Evolutionary conservation across 352 stramenopile genomes (phyloP).

Genomic region (Phytophthora constricta): DNA sequence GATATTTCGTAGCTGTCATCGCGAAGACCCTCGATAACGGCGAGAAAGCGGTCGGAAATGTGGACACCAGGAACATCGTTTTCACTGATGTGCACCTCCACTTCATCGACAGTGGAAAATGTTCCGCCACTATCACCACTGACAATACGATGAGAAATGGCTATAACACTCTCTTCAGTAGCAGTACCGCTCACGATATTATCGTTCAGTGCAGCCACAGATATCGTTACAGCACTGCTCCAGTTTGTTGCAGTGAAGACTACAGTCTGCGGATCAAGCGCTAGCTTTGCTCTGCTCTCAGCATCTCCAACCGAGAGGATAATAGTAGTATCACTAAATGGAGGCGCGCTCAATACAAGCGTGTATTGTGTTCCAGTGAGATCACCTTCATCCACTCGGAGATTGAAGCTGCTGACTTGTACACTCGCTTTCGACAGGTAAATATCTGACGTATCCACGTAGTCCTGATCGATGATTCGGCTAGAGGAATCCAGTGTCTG

Average conservation of each 20-base stretch:
- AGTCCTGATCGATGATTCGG: conserved; percentile 60
- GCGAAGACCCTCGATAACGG: conserved; percentile 48
- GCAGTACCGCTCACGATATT: conserved; percentile 27
- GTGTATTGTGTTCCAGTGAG: conserved; percentile 38
- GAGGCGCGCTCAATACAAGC: conserved; percentile 52
- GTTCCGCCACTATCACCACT: conserved; percentile 39
- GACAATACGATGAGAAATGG: conserved; percentile 45
- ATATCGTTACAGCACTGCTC: conserved; percentile 36
- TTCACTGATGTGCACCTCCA: conserved; percentile 55
- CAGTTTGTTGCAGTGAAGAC: conserved; percentile 59
- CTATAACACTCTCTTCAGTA: conserved; percentile 18
- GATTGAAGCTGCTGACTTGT: conserved; percentile 35
- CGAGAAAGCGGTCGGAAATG: conserved; percentile 54
- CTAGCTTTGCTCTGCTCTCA: conserved; percentile 11
- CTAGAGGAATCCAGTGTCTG: conserved; percentile 52
- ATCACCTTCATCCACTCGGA: conserved; percentile 40
- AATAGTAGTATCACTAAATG: conserved; percentile 16
- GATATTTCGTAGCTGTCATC: conserved; percentile 64
- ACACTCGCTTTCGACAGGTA: conserved; percentile 50
- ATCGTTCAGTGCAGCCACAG: conserved; percentile 34
- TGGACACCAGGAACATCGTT: conserved; percentile 62
- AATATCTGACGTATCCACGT: conserved; percentile 43
- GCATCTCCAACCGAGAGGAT: conserved; percentile 32
- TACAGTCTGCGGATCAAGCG: conserved; percentile 38
- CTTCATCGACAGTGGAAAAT: conserved; percentile 39